A percentile compares a stretch with the other conserved stretches of the same genome.
These are phyloP conservation scores for Cotoneaster glaucophyllus DNA, from an alignment of 306 rosid genomes.

Conservation along the genomic window DNA sequence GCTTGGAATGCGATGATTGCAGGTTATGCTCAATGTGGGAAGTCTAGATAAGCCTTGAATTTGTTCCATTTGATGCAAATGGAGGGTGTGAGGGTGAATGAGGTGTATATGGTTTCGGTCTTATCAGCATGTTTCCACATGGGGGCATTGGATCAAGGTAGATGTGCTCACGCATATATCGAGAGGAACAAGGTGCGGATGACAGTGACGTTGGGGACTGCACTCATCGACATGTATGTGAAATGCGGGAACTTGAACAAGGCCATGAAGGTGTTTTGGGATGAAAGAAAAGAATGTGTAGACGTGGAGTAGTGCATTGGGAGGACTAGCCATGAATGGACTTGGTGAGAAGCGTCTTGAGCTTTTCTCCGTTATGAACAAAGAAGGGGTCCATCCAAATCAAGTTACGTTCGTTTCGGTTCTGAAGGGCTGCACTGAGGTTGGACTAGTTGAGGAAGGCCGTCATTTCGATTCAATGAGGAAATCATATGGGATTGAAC, in stretches of 20 bases:
- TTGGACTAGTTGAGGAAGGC: slow-evolving; percentile 56
- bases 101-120: slow-evolving; percentile 57
- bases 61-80: slow-evolving; percentile 49
- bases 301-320: slow-evolving; percentile 57
- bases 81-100: slow-evolving; percentile 51
- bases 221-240: slow-evolving; percentile 56
- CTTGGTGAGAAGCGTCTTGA: slow-evolving; percentile 43
- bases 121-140: slow-evolving; percentile 41
- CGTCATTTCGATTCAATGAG: slow-evolving; percentile 43
- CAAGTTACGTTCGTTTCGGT: slow-evolving; percentile 42
- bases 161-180: slow-evolving; percentile 55
- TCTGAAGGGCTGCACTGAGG: slow-evolving; percentile 51
- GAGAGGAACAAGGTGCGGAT: slow-evolving; percentile 40
- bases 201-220: slow-evolving; percentile 45
- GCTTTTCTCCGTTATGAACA: slow-evolving; percentile 41
- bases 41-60: slow-evolving; percentile 41
- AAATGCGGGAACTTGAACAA: slow-evolving; percentile 51
- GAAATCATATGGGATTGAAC: slow-evolving; percentile 38
- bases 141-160: slow-evolving; percentile 59
- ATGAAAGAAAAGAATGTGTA: slow-evolving; percentile 57
- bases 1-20: slow-evolving; percentile 57
- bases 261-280: slow-evolving; percentile 57
- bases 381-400: slow-evolving; percentile 40
- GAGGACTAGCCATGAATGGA: slow-evolving; percentile 60
- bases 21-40: slow-evolving; percentile 47